These are phyloP conservation scores for Saccharata proteae DNA, from an alignment of 2,329 filamentous ascomycete species.

Conservation along the genomic window DNA sequence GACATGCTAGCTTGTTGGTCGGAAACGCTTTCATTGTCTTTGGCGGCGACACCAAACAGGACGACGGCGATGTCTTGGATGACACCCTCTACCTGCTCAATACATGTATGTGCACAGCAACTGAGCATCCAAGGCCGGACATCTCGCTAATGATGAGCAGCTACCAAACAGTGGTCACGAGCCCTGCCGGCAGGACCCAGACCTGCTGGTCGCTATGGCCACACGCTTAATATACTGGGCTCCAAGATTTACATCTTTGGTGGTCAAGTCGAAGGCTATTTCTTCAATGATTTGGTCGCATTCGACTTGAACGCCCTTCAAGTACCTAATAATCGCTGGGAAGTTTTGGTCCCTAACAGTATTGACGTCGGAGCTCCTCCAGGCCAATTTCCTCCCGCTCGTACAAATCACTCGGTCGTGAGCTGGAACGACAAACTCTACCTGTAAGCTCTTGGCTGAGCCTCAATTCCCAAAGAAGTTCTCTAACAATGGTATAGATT, in stretches of 20 bases:
- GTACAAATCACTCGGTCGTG: conserved; percentile 89
- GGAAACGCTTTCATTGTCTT: conserved; percentile 99
- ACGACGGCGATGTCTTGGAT: conserved; percentile 81
- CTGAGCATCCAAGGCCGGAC: neutral
- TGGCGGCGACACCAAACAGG: conserved; percentile 94
- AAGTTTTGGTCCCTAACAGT: conserved; percentile 70
- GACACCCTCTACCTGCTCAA: conserved; percentile 95
- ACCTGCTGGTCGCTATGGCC: conserved; percentile 85
- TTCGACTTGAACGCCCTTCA: conserved; percentile 95
- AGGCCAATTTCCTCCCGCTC: conserved; percentile 6
- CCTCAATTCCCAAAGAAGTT: no score
- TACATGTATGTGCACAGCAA: conserved; percentile 59
- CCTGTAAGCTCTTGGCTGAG: conserved; percentile 48
- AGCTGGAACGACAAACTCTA: conserved; percentile 91
- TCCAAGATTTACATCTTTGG: conserved; percentile 98
- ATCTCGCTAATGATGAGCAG: conserved; percentile 37
- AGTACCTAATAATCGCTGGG: conserved; percentile 84
- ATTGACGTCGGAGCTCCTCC: conserved; percentile 43
- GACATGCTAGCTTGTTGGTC: conserved; percentile 84
- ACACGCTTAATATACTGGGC: conserved; percentile 89
- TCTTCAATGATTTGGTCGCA: conserved; percentile 93
- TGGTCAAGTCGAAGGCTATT: conserved; percentile 91
- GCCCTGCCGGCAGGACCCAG: conserved; percentile 77
- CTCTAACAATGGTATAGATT: no score
- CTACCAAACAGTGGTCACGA: conserved; percentile 94